Percentiles rank a stretch among this genome's conserved stretches.
Evolutionary conservation across 1,284 basidiomycete species (phyloP).

Genomic region (Ceratobasidium sp.): DNA sequence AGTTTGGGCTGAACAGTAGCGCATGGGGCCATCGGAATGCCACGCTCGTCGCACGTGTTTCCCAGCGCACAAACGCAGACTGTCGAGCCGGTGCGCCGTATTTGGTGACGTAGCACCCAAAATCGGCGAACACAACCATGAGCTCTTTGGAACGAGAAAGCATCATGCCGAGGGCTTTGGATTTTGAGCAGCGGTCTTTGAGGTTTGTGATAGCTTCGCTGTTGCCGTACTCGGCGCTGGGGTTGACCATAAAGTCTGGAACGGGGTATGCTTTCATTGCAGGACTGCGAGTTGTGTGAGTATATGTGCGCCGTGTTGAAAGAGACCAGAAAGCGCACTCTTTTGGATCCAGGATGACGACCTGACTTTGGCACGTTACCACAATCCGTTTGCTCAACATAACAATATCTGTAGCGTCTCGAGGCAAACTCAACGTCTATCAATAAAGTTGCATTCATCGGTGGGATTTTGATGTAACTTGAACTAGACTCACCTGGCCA

Average conservation of each 20-base stretch:
- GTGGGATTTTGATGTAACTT: conserved; percentile 16
- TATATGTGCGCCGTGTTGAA: conserved; percentile 24
- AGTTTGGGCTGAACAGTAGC: conserved; percentile 70
- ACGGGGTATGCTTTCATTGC: conserved; percentile 59
- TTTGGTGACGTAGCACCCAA: conserved; percentile 78
- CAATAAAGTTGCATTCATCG: neutral
- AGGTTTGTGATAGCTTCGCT: conserved; percentile 59
- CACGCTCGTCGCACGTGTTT: conserved; percentile 69
- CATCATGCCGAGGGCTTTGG: conserved; percentile 74
- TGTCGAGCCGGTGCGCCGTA: conserved; percentile 70
- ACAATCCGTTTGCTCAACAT: conserved; percentile 69
- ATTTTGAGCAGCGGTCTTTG: conserved; percentile 66
- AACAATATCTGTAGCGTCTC: conserved; percentile 63
- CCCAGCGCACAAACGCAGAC: conserved; percentile 76
- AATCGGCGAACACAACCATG: conserved; percentile 71
- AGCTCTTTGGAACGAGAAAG: conserved; percentile 67
- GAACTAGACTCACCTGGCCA: conserved; percentile 65
- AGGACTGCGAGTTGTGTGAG: conserved; percentile 50
- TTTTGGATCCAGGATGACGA: conserved; percentile 71
- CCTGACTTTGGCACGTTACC: conserved; percentile 69
- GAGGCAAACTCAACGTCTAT: conserved; percentile 73
- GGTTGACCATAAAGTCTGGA: conserved; percentile 63
- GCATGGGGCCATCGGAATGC: conserved; percentile 68
- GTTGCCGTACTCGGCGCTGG: conserved; percentile 56
- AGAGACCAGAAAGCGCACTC: conserved; percentile 60